Evolutionary conservation across 768 basidiomycete species (phyloP).

Genomic region (Crassisporium funariophilum): DNA sequence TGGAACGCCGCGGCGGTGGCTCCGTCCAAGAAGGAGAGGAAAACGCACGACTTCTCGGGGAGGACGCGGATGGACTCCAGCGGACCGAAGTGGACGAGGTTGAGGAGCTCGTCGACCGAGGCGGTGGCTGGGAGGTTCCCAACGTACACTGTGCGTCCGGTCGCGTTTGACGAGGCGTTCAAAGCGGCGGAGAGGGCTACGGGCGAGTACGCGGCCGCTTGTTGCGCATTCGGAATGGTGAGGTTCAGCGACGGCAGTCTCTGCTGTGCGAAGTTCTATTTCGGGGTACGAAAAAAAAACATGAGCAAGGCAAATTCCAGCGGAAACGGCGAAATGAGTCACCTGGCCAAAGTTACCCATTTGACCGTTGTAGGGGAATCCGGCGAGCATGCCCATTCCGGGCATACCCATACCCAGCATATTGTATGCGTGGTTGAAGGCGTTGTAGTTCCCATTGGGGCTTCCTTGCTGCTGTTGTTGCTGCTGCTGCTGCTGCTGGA

Average conservation of each 20-base stretch:
- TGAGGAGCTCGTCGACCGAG: conserved; percentile 96
- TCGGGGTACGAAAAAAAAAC: conserved; percentile 21
- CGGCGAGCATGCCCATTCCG: conserved; percentile 68
- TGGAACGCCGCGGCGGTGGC: conserved; percentile 95
- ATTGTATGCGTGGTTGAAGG: conserved; percentile 69
- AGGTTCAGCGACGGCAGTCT: conserved; percentile 68
- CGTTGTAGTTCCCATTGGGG: conserved; percentile 54
- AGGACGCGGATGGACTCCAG: conserved; percentile 93
- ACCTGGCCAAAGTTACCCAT: conserved; percentile 74
- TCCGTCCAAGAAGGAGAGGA: conserved; percentile 96
- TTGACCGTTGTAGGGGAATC: conserved; percentile 72
- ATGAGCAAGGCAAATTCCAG: conserved; percentile 12
- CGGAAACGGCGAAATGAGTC: conserved; percentile 12
- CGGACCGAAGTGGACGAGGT: conserved; percentile 96
- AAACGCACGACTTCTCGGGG: conserved; percentile 96
- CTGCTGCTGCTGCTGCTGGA: conserved; percentile 45
- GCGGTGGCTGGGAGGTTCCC: conserved; percentile 95
- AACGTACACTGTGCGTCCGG: conserved; percentile 93
- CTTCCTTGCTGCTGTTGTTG: conserved; percentile 48
- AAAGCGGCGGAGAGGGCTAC: conserved; percentile 75
- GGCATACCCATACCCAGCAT: conserved; percentile 85
- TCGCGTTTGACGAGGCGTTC: conserved; percentile 63
- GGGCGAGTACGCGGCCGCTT: conserved; percentile 66
- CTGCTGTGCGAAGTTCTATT: conserved; percentile 52
- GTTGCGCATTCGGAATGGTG: conserved; percentile 70